A percentile compares a stretch with the other conserved stretches of the same genome.
Evolutionary conservation across 2,329 filamentous ascomycete genomes (phyloP).

Genomic region (Aspergillus tanneri): DNA sequence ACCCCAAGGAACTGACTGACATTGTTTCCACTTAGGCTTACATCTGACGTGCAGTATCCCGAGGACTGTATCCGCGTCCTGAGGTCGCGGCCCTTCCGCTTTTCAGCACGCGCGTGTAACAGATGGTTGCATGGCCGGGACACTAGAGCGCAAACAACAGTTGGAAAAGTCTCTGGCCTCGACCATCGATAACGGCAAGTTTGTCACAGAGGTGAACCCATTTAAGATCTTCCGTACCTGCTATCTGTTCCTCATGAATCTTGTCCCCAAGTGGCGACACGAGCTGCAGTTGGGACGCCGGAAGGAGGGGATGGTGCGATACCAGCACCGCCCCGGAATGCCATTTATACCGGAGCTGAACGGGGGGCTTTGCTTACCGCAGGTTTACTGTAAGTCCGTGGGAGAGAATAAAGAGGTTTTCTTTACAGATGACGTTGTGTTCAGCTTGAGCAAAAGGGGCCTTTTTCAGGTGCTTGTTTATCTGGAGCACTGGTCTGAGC

Average conservation of each 20-base stretch:
- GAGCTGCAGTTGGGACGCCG: slow-evolving; percentile 31
- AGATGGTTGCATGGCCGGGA: slow-evolving; percentile 46
- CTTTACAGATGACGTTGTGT: slow-evolving; percentile 39
- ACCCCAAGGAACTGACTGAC: background rate
- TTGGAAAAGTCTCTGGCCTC: slow-evolving; percentile 35
- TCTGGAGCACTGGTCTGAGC: slow-evolving; percentile 11
- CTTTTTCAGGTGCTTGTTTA: slow-evolving; percentile 37
- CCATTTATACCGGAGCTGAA: slow-evolving; percentile 32
- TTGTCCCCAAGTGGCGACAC: slow-evolving; percentile 33
- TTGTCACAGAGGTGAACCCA: slow-evolving; percentile 30
- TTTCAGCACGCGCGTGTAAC: slow-evolving; percentile 49
- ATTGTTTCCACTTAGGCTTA: slow-evolving; percentile 18
- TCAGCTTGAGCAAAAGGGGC: slow-evolving; percentile 23
- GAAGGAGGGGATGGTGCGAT: slow-evolving; percentile 32
- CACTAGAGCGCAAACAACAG: slow-evolving; percentile 42
- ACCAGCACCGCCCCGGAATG: slow-evolving; percentile 29
- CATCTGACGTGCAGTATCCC: slow-evolving; percentile 38
- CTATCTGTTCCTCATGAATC: slow-evolving; percentile 34
- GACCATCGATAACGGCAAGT: slow-evolving; percentile 37
- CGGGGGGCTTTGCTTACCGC: slow-evolving; percentile 35
- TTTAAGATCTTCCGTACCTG: slow-evolving; percentile 35
- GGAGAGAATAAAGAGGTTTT: slow-evolving; percentile 5
- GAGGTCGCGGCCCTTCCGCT: slow-evolving; percentile 49
- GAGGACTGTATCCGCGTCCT: slow-evolving; percentile 49
- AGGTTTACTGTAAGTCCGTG: slow-evolving; percentile 31